phyloP scores from a whole-genome alignment of 164 flowering plant species.

The Cinnamomum micranthum region DNA sequence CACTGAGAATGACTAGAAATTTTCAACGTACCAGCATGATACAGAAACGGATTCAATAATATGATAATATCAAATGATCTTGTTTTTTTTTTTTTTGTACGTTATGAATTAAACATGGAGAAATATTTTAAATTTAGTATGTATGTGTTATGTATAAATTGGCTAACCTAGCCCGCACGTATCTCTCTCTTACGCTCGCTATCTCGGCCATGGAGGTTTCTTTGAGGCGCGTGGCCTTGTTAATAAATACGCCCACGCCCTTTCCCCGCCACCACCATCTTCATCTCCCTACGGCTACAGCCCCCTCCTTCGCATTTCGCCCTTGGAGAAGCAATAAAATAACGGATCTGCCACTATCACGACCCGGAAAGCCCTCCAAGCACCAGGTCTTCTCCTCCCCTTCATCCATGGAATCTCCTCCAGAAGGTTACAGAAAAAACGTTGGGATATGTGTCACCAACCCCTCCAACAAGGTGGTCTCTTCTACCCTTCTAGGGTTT shows the following conservation, averaged over 20 bases:
- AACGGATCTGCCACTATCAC: slow-evolving; percentile 10
- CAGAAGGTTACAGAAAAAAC: slow-evolving; percentile 76
- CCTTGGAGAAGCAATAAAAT: slow-evolving; percentile 15
- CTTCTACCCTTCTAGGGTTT: not conserved
- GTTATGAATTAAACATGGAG: too few species aligned
- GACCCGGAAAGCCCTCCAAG: slow-evolving; percentile 4
- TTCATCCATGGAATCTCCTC: slow-evolving; percentile 68
- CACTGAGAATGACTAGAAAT: too few species aligned
- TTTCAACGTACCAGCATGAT: too few species aligned
- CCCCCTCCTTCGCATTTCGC: slow-evolving; percentile 6
- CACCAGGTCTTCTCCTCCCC: slow-evolving; percentile 5
- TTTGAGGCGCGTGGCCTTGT: slow-evolving; percentile 7
- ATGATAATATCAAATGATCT: too few species aligned
- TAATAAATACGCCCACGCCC: not conserved
- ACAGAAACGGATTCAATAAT: too few species aligned
- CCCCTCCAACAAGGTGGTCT: slow-evolving; percentile 51
- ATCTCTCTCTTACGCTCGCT: too few species aligned
- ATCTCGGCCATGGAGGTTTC: too few species aligned
- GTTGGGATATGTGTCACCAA: slow-evolving; percentile 86
- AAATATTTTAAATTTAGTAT: too few species aligned
- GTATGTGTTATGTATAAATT: too few species aligned
- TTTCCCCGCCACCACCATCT: not conserved
- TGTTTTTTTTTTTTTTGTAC: too few species aligned
- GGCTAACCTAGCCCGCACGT: too few species aligned
- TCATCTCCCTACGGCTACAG: not conserved